These are phyloP conservation scores for Lathyrus oleraceus DNA, from an alignment of 306 rosid species.

Conservation along the genomic window DNA sequence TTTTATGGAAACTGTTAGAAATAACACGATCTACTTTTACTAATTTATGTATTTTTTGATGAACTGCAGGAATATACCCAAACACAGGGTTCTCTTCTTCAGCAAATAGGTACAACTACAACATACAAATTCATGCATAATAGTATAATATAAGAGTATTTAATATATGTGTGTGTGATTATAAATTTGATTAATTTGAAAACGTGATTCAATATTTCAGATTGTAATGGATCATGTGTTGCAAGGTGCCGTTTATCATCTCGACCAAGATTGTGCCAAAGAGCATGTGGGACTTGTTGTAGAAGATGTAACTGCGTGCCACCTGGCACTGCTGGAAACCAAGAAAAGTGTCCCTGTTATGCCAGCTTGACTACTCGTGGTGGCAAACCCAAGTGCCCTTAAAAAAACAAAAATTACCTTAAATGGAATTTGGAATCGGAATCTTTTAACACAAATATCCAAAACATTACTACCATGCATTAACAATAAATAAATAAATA, in stretches of 20 bases:
- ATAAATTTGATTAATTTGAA: background rate
- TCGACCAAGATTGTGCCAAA: slow-evolving; percentile 49
- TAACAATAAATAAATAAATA: background rate
- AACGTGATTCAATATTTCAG: slow-evolving; percentile 29
- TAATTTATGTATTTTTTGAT: slow-evolving; percentile 6
- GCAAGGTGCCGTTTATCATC: slow-evolving; percentile 65
- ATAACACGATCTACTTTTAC: background rate
- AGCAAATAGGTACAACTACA: slow-evolving; percentile 34
- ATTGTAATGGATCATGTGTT: slow-evolving; percentile 53
- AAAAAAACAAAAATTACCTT: background rate
- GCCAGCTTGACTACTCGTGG: slow-evolving; percentile 63
- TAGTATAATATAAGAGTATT: no score
- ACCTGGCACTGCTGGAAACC: slow-evolving; percentile 68
- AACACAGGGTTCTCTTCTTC: slow-evolving; percentile 38
- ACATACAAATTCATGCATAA: background rate
- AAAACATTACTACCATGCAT: background rate
- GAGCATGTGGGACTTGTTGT: slow-evolving; percentile 79
- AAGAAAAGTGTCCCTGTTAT: slow-evolving; percentile 69
- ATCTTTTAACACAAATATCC: background rate
- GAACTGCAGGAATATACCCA: slow-evolving; percentile 33
- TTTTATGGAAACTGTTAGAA: no score
- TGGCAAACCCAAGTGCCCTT: slow-evolving; percentile 70
- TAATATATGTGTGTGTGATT: background rate
- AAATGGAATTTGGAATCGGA: background rate
- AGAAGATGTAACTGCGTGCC: slow-evolving; percentile 67